Percentiles rank a stretch among this genome's conserved stretches.
These are phyloP conservation scores for Xylariaceae sp. DNA, from an alignment of 2,329 filamentous ascomycete genomes.

Conservation along the genomic window DNA sequence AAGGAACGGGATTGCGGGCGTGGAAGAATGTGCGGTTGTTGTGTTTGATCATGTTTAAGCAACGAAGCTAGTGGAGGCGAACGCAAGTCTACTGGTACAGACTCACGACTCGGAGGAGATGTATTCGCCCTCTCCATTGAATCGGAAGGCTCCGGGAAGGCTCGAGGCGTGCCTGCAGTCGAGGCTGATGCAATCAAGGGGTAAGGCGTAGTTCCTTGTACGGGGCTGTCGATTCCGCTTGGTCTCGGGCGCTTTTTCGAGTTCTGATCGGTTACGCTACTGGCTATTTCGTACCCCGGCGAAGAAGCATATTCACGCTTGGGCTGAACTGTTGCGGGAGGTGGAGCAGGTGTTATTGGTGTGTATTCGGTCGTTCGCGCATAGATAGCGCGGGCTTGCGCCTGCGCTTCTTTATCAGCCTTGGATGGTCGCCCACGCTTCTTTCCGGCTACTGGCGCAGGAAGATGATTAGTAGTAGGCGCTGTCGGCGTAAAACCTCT, in stretches of 20 bases:
- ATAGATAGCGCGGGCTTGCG: slow-evolving; percentile 30
- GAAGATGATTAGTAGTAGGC: slow-evolving; percentile 18
- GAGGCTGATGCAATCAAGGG: slow-evolving; percentile 29
- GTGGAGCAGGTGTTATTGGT: slow-evolving; percentile 30
- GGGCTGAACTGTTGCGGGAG: slow-evolving; percentile 15
- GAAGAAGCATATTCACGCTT: slow-evolving; percentile 31
- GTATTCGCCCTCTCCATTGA: slow-evolving; percentile 28
- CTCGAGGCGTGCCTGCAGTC: slow-evolving; percentile 28
- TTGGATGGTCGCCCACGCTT: slow-evolving; percentile 46
- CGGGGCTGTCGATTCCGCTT: slow-evolving; percentile 25
- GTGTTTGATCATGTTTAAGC: slow-evolving; percentile 18
- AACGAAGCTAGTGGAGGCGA: slow-evolving; percentile 27
- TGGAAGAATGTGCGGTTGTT: slow-evolving; percentile 24
- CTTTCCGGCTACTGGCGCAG: slow-evolving; percentile 29
- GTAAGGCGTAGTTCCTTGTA: slow-evolving; percentile 22
- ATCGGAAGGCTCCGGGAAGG: slow-evolving; percentile 28
- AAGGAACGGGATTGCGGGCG: slow-evolving; percentile 21
- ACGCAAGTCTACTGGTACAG: slow-evolving; percentile 21
- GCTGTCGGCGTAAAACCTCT: slow-evolving; percentile 25
- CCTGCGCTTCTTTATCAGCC: slow-evolving; percentile 39
- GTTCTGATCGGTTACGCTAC: slow-evolving; percentile 22
- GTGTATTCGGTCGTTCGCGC: slow-evolving; percentile 28
- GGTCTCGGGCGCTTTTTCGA: slow-evolving; percentile 24
- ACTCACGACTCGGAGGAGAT: slow-evolving; percentile 27
- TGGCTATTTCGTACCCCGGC: slow-evolving; percentile 30